Evolutionary conservation across 1,284 basidiomycete genomes (phyloP), one percentile per base, ranked within the genome.

Genomic region (Cryptococcus sp.): DNA sequence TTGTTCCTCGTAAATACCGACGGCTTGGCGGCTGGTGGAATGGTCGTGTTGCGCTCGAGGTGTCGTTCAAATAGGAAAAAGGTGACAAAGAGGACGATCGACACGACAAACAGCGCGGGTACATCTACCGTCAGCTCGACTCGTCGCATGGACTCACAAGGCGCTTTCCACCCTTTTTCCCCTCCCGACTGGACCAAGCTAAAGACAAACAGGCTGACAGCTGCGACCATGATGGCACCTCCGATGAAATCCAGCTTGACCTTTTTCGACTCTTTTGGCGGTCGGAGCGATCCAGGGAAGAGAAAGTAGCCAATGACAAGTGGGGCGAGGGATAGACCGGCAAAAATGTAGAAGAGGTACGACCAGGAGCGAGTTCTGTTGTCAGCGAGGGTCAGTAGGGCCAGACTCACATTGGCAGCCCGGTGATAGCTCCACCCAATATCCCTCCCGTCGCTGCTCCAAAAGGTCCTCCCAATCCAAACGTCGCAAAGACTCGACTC

Each of bases 31-130:
- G 63, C 46, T 9, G 62, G 58, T 1, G 57, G 58, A 25, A 58
- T 43, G 14, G 58, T 37, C 3, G 59, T 60, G 9, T 50, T 44
- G 19, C 34, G 47, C 41, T 57, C 58, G 22, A 61, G 49, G 44
- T 54, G 53, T 19, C 54, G 54, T 34, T 66, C 60, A 56, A 59
- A 73, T 26, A 60, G 51, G 11, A 45, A 18, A 37, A 70, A 73
- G 7, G 45, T 56, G 4, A 57, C 44, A 23, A 70, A 53, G 19
- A 70, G 52, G 16, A 66, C 33, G 19, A 66, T 44, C 1, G 63
- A 64, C 18, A 68, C 22, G 39, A 48, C 60, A 9, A 70, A 54
- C 2, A 66, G 47, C 1, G 54, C 61, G 3, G 62, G 56, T n/a
- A 69, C 56, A 42, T 68, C 66, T 61, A 34, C 28, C 28, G 28